Base-by-base conservation (phyloP, 805 yeast species). In the Metschnikowia hibisci region DNA sequence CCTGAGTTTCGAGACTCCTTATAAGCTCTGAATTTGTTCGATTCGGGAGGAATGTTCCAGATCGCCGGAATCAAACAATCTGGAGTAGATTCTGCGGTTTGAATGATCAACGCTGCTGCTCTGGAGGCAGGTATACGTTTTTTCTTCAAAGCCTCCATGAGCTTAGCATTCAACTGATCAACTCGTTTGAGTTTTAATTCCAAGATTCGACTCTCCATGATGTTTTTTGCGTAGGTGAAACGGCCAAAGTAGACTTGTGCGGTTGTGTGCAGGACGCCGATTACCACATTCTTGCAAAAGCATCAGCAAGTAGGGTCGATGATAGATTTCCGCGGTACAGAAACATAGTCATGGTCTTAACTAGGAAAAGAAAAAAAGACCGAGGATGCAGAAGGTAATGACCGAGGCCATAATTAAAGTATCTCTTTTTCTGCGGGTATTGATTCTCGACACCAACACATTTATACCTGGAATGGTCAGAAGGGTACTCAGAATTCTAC, bases 361-460 rank as follows among this genome's bases (percentile, higher is more conserved):
- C 4, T 32, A 52, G 11, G 48, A 42, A 33, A 51, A 45, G 40
- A 81, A 80, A 54, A 81, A 81, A 41, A 90, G 62, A 10, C 87
- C 61, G 34, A 91, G 56, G 22, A 90, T 80, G 67, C 98, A 87
- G 25, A 77, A 45, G 2, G 87, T 74, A 25, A 90, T 82, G 40
- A 93, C 74, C 3, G 74, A 53, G 1, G 96, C 91, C 57, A 91
- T 64, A n/a, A 91, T 84, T 23, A 91, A 60, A 16, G 95, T 82
- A 62, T 93, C 96, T 44, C 96, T 79, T 67, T 82, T 86, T 63
- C 90, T 83, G 56, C 98, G 76, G 3, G 96, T 83, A 61, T 89
- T 89, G 52, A 91, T 90, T 62, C 83, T 84, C 8, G 82, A 69
- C 25, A 91, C 78, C 43, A 91, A 61, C 6, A 78, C 77, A 58